Base-by-base conservation (phyloP, 371 early-diverging fungal species). In the Apophysomyces ossiformis region DNA sequence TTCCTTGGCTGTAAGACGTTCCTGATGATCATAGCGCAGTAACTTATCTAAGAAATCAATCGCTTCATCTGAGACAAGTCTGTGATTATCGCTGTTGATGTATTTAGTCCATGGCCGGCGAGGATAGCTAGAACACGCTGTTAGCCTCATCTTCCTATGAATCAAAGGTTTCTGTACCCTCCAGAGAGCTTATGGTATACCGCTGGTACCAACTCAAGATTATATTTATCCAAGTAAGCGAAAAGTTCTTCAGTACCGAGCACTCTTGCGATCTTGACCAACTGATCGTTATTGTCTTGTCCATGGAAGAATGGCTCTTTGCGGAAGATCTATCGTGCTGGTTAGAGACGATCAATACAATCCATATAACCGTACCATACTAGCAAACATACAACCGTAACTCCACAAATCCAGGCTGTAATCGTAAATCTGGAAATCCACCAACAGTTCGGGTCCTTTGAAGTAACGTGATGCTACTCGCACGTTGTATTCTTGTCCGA, bases 401-500 rank as follows among this genome's bases (percentile, higher is more conserved):
- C 97, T 95, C 99, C 99, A 99, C 91, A 99, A 92, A 74, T 99
- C 99, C 66, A 99, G 81, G 37, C 98, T 96, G 76, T 99, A 99
- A 81, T 99, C 99, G 76, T 99, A 99, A 71, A 92, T 90, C 73
- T 92, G 95, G 81, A 95, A 96, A 75, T 99, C 98, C 36, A 99
- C 97, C 57, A 99, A 87, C 37, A 99, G 85, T 75, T 99, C 99
- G 5, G 99, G 99, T 0, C 98, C 98, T 81, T 99, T 99, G 80
- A 96, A 99, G 85, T 96, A 99, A 69, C 98, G 85, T 38, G 97
- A 97, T 18, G 99, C 99, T 7, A 99, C 99, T 45, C 99, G 90
- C 35, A 99, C 99, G 71, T 97, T 99, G 82, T 99, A 99, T 64
- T 93, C 93, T 47, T 91, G 94, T 38, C 94, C 94, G n/a, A 99